phyloP scores from a whole-genome alignment of 805 yeast genomes.

The Phaffomyces opuntiae region DNA sequence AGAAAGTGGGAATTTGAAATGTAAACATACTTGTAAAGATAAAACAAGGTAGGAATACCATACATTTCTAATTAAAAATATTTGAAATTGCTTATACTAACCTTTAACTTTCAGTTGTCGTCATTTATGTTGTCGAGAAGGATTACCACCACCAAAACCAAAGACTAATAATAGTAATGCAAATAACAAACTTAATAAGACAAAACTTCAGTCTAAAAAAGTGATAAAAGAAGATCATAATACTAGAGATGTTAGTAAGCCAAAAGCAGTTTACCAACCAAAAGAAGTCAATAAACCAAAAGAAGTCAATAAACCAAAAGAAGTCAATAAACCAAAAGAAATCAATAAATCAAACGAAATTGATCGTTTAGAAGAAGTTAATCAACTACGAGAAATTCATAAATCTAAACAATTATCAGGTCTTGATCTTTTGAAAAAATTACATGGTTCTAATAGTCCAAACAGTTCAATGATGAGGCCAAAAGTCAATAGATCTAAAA shows the following conservation, averaged over 20 bases:
- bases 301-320: too few relatives aligned
- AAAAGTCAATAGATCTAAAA: too few relatives aligned
- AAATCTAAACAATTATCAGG: slow-evolving; percentile 2
- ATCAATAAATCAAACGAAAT: neutral
- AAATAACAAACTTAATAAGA: too few relatives aligned
- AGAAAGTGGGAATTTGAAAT: slow-evolving; percentile 27
- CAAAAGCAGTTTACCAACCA: too few relatives aligned
- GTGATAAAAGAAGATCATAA: neutral
- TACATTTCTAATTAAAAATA: too few relatives aligned
- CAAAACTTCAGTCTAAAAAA: too few relatives aligned
- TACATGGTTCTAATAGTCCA: slow-evolving; percentile 2
- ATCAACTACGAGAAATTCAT: neutral
- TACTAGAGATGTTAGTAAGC: too few relatives aligned
- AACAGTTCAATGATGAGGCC: neutral
- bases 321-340: too few relatives aligned
- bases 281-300: too few relatives aligned
- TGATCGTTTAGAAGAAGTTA: neutral
- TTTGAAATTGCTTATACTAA: neutral
- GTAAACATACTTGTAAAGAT: slow-evolving; percentile 38
- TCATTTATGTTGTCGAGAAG: slow-evolving; percentile 43
- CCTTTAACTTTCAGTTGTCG: slow-evolving; percentile 26
- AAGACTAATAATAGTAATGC: neutral
- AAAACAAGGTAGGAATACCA: slow-evolving; percentile 14
- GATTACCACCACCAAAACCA: slow-evolving; percentile 23
- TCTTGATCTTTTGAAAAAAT: slow-evolving; percentile 4